Base-by-base conservation (phyloP, 2,329 filamentous ascomycete genomes). In the Colletotrichum brevisporum region DNA sequence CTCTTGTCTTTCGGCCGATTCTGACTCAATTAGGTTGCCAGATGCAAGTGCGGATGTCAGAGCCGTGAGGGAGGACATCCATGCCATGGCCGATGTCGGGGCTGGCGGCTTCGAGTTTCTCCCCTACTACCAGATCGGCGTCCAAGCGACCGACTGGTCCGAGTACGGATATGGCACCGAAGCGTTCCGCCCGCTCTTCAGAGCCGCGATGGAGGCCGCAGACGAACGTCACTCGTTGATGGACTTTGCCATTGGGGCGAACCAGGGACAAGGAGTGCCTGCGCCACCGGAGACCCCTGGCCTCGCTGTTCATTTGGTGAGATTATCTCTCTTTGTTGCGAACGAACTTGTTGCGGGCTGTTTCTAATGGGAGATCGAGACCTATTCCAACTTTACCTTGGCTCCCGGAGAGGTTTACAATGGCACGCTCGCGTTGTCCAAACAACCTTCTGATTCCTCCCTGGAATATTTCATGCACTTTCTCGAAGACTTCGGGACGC, bases 161-260 rank as follows among this genome's bases (percentile, higher is more conserved):
- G 70, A 78, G 53, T 84, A 84, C 67, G 82, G 82, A 47, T 84
- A 81, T 76, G 81, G 81, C 36, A 78, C 74, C 5, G 69, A 76
- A n/a, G 72, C 75, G 2, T 79, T 72, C 58, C 73, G 70, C 27
- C 62, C 67, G 4, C 9, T 78, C 21, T 70, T 68, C 26, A 57
- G 54, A 43, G 67, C 59, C 4, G 71, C 71, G 1, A 48, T 75
- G 74, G 77, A 67, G 21, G 61, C 59, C 3, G 57, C 31, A 18
- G 71, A 54, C 6, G 56, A 67, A 16, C 31, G 69, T 54, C 69
- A 53, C 9, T 27, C 75, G 16, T 47, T 66, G 4, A 63, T 76
- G 24, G 74, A 76, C 56, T 72, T 76, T 43, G 69, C 74, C 6
- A 50, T 76, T 8, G 75, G 74, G 0, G 65, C 74, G 1, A 74